phyloP scores from a whole-genome alignment of 768 basidiomycete genomes.

The Artomyces pyxidatus region DNA sequence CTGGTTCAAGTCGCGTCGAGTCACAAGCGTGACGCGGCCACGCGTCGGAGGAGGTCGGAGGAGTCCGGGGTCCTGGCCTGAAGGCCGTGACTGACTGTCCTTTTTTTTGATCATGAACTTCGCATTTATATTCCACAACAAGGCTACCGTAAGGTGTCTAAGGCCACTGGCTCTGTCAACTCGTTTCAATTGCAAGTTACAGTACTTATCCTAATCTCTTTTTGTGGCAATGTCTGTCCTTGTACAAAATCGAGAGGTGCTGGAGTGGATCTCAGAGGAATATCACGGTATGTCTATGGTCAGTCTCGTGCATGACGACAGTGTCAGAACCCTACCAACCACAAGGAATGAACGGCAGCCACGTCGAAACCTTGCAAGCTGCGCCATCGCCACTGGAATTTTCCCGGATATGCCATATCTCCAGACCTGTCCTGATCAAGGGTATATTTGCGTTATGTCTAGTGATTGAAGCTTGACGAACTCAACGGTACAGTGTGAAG shows the following conservation, averaged over 20 bases:
- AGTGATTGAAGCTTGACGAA: neutral
- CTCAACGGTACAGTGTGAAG: too few species aligned
- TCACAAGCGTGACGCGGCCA: neutral
- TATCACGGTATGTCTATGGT: constrained; percentile 23
- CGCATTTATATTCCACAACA: too few species aligned
- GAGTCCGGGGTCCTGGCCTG: too few species aligned
- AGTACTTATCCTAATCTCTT: too few species aligned
- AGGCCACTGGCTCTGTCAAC: too few species aligned
- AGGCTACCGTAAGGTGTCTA: too few species aligned
- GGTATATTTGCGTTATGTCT: constrained; percentile 28
- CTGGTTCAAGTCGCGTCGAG: too few species aligned
- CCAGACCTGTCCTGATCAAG: constrained; percentile 68
- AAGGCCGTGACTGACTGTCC: too few species aligned
- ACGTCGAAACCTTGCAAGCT: constrained; percentile 38
- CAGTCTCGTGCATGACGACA: neutral
- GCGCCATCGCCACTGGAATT: constrained; percentile 68
- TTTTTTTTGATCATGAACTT: too few species aligned
- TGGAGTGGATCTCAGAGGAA: constrained; percentile 31
- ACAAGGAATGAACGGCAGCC: constrained; percentile 52
- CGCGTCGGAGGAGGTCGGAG: neutral
- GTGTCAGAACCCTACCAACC: neutral
- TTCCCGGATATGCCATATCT: constrained; percentile 54
- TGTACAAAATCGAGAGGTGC: too few species aligned
- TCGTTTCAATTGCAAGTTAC: too few species aligned
- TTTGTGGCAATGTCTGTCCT: too few species aligned